A percentile compares a stretch with the other conserved stretches of the same genome.
phyloP scores from a whole-genome alignment of 371 early-diverging fungal species.

The Massospora cicadina region DNA sequence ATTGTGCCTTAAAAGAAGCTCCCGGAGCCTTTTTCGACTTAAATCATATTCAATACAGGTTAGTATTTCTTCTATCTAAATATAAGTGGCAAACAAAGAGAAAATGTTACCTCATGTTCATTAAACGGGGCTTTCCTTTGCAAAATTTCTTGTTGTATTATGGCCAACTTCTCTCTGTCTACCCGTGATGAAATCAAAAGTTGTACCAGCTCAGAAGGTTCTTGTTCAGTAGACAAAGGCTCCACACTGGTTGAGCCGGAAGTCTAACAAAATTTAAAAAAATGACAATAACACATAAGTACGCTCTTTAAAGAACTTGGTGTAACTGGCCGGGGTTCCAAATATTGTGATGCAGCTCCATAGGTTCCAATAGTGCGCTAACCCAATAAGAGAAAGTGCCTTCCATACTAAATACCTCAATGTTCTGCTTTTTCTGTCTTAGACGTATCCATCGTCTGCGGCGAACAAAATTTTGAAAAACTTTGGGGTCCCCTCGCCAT shows the following conservation, averaged over 20 bases:
- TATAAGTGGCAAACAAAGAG: not conserved
- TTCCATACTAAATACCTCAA: not conserved
- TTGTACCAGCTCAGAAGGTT: not conserved
- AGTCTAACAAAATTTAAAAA: not conserved
- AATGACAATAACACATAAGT: not conserved
- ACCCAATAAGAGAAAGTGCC: not conserved
- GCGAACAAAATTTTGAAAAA: conserved; percentile 40
- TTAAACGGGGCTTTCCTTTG: not conserved
- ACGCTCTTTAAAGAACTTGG: not conserved
- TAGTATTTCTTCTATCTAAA: not conserved
- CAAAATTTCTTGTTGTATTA: not conserved
- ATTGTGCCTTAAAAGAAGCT: not conserved
- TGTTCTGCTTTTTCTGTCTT: conserved; percentile 21
- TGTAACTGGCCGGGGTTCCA: not conserved
- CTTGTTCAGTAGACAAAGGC: not conserved
- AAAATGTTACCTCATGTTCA: not conserved
- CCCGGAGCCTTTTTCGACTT: not conserved
- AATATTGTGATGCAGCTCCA: not conserved
- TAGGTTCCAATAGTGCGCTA: not conserved
- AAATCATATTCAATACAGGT: conserved; percentile 7
- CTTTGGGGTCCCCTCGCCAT: conserved; percentile 32
- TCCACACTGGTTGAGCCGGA: not conserved
- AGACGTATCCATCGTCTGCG: conserved; percentile 37
- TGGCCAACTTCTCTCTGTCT: not conserved
- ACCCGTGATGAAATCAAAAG: not conserved